Percentiles rank a stretch among this genome's conserved stretches.
Evolutionary conservation across 202 grass and related monocot species (phyloP).

Genomic region (Musa balbisiana): DNA sequence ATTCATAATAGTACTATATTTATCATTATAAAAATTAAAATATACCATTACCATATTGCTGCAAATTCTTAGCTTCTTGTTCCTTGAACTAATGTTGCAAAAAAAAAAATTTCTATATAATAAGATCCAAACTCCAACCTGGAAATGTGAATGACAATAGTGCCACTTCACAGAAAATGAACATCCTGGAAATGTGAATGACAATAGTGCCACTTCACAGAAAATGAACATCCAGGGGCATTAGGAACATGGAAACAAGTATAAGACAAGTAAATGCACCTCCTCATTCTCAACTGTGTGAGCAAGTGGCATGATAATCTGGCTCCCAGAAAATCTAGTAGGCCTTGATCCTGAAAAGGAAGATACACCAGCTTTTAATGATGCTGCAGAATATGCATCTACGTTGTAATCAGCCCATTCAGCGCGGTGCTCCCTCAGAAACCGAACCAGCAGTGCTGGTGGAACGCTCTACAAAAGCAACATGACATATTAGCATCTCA

Average conservation of each 20-base stretch:
- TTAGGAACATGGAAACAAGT: background rate
- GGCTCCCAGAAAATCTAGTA: constrained; percentile 74
- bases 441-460: constrained; percentile 68
- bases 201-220: too few species aligned
- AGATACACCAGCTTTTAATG: constrained; percentile 49
- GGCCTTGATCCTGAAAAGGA: constrained; percentile 58
- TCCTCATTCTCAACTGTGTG: constrained; percentile 95
- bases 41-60: too few species aligned
- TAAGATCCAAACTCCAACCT: too few species aligned
- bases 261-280: constrained; percentile 35
- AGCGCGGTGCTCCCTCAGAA: constrained; percentile 91
- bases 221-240: too few species aligned
- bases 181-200: too few species aligned
- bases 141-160: too few species aligned
- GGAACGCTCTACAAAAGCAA: constrained; percentile 72
- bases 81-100: background rate
- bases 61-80: background rate
- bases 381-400: constrained; percentile 80
- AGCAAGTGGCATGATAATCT: constrained; percentile 89
- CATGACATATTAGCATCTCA: constrained; percentile 3
- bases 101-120: background rate
- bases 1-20: too few species aligned
- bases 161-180: too few species aligned
- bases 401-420: constrained; percentile 98
- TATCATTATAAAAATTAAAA: too few species aligned